Conservation (phyloP, 202 grass and related monocot species). For the Panicum hallii region DNA sequence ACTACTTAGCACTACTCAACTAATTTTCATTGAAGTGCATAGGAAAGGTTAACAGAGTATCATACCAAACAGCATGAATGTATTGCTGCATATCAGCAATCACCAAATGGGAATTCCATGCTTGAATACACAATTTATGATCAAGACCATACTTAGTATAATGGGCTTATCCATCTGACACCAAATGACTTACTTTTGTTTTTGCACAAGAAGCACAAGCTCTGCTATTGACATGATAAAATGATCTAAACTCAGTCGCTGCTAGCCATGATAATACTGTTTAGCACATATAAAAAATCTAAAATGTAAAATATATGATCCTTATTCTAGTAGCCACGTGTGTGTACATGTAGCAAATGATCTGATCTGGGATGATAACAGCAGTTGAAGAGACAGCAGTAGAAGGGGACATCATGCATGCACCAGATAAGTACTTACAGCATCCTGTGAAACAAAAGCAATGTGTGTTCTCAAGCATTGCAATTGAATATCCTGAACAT, state of each 20-base stretch:
- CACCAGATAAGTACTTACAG: constrained; percentile 54
- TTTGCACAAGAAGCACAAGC: not conserved
- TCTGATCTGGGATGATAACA: not conserved
- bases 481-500: constrained; percentile 72
- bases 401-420: not conserved
- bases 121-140: constrained; percentile 3
- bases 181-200: not conserved
- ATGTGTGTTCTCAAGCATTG: constrained; percentile 73
- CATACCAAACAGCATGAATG: constrained; percentile 15
- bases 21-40: constrained; percentile 11
- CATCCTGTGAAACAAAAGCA: constrained; percentile 78
- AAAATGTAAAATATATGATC: not conserved
- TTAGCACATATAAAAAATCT: not conserved
- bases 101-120: constrained; percentile 18
- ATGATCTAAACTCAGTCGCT: not conserved
- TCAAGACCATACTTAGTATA: constrained; percentile 2
- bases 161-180: not conserved
- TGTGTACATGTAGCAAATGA: not conserved
- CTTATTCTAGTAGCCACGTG: not conserved
- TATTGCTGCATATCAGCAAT: not conserved
- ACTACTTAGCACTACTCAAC: not conserved
- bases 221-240: constrained; percentile 15
- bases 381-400: not conserved
- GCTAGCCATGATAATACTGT: not conserved
- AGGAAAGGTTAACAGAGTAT: constrained; percentile 17